phyloP scores from a whole-genome alignment of 306 rosid species.

The Abrus pulchellus region DNA sequence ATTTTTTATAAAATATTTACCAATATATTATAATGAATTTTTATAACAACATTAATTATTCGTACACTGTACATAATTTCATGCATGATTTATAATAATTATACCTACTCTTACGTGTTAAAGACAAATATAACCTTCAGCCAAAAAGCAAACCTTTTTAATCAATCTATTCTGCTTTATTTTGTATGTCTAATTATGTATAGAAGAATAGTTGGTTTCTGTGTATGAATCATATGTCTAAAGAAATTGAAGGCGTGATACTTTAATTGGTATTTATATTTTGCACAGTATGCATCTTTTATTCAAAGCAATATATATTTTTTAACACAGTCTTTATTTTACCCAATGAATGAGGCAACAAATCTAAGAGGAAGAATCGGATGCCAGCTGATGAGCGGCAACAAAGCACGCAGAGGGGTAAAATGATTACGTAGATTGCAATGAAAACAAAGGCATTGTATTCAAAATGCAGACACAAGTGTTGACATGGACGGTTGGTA shows the following conservation, averaged over 20 bases:
- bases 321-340: neutral
- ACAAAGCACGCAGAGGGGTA: constrained; percentile 7
- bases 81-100: neutral
- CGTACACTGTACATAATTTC: too few relatives aligned
- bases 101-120: neutral
- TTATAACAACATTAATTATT: too few relatives aligned
- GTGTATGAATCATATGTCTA: neutral
- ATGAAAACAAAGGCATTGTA: constrained; percentile 39
- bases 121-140: neutral
- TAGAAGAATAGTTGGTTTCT: neutral
- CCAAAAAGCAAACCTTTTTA: neutral
- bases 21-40: too few relatives aligned
- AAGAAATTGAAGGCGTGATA: constrained; percentile 34
- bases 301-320: too few relatives aligned
- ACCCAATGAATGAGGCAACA: constrained; percentile 21
- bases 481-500: constrained; percentile 65
- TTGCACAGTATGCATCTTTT: too few relatives aligned
- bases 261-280: constrained; percentile 14
- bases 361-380: constrained; percentile 1
- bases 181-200: neutral
- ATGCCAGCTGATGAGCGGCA: constrained; percentile 45
- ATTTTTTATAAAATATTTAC: too few relatives aligned
- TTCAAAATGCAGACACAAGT: constrained; percentile 57
- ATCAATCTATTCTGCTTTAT: neutral
- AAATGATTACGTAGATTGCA: constrained; percentile 52